Evolutionary conservation across 75 land plant genomes (phyloP).

Genomic region (Sequoia sempervirens): DNA sequence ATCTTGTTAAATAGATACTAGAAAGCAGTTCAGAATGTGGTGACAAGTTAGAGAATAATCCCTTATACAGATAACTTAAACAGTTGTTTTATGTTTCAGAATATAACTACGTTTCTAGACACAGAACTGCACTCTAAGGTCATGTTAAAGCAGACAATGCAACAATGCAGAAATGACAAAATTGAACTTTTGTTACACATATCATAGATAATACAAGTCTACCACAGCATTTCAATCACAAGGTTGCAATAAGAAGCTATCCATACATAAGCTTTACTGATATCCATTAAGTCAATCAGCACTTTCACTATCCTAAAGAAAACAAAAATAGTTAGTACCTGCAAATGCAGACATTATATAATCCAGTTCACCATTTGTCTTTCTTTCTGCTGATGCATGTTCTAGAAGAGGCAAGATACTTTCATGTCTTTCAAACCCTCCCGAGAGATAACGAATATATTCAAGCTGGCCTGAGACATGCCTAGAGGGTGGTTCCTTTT

Average conservation of each 20-base stretch:
- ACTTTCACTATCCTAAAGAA: background rate
- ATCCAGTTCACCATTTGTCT: slow-evolving; percentile 83
- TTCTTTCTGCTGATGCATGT: slow-evolving; percentile 68
- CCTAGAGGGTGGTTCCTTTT: slow-evolving; percentile 84
- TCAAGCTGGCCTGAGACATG: slow-evolving; percentile 92
- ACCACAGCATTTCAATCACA: background rate
- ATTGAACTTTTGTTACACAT: background rate
- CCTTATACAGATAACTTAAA: background rate
- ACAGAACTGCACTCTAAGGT: background rate
- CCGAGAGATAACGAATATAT: slow-evolving; percentile 60
- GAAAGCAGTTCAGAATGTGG: background rate
- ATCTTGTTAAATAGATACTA: background rate
- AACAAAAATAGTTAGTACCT: slow-evolving; percentile 35
- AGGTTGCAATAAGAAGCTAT: background rate
- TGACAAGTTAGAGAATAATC: background rate
- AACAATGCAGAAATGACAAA: background rate
- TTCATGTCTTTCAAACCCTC: slow-evolving; percentile 70
- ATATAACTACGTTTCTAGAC: background rate
- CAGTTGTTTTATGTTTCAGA: background rate
- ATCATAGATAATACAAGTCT: background rate
- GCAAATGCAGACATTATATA: slow-evolving; percentile 77
- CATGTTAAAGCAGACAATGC: background rate
- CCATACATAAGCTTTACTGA: background rate
- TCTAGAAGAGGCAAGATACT: slow-evolving; percentile 72
- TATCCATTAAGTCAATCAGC: background rate